These are phyloP conservation scores for Eremochloa ophiuroides DNA, from an alignment of 176 grass and related monocot species.

Conservation along the genomic window DNA sequence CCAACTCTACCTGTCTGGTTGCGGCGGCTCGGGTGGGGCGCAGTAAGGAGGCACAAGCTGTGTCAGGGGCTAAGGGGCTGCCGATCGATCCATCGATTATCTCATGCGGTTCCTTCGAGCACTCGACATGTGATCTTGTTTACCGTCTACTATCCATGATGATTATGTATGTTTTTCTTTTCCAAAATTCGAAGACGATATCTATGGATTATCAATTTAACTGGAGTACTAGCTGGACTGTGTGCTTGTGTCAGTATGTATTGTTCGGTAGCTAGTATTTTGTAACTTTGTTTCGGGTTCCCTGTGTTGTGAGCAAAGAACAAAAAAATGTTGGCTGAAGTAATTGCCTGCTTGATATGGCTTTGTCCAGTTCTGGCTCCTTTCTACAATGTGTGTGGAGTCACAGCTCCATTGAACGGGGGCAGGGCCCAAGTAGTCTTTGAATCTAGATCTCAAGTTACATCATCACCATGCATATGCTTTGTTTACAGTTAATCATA, in stretches of 20 bases:
- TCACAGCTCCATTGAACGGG: not conserved
- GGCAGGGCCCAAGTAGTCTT: too few species aligned
- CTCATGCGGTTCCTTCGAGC: not conserved
- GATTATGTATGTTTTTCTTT: not conserved
- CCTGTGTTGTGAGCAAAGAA: not conserved
- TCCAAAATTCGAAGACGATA: not conserved
- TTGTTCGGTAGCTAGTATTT: not conserved
- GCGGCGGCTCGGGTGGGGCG: not conserved
- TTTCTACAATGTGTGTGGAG: not conserved
- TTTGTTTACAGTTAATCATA: too few species aligned
- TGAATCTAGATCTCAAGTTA: not conserved
- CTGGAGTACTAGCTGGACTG: too few species aligned
- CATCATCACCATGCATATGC: too few species aligned
- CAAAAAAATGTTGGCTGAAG: not conserved
- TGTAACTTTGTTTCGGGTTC: not conserved
- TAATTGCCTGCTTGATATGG: not conserved
- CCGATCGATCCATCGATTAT: not conserved
- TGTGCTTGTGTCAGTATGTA: not conserved
- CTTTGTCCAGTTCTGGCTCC: not conserved
- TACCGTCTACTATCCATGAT: not conserved
- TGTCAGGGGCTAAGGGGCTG: not conserved
- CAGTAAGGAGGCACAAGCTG: not conserved
- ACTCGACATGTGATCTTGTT: not conserved
- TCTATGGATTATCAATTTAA: not conserved
- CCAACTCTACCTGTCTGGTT: not conserved